Base-by-base conservation (phyloP, 805 yeast species). In the Saturnispora galanensis region DNA sequence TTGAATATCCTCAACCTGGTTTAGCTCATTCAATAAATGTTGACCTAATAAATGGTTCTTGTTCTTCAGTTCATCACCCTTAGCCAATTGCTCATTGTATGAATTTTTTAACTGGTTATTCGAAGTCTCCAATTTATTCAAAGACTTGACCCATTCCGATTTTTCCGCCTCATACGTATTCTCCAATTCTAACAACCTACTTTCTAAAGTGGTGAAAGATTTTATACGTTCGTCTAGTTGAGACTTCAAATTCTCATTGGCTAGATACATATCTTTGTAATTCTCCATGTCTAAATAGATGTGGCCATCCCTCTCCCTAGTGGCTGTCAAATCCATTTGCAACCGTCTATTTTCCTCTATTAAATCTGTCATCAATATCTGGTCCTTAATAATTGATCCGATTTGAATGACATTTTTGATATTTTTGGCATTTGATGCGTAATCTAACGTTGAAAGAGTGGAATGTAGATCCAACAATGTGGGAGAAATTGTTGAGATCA, bases 401-500 rank as follows among this genome's bases (percentile, higher is more conserved):
- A 68, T 57, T 50, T 73, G 79, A 4, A 79, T 79, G 26, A 68
- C 51, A 51, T 76, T 76, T 50, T 65, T 66, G 44, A 76, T 73
- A 48, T 67, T 70, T 50, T 76, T 76, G 6, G 80, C 81, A 51
- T 74, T 74, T 26, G 74, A 64, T 0, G 81, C 81, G 56, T 76
- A 76, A 40, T 74, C 76, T 33, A 76, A 57, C 0, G 81, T 75
- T 31, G 76, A 71, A 3, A 68, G 51, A 4, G 80, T 74, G 47
- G 76, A 77, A n/a, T 68, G 69, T 17, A 65, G 56, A 50, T 74
- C 76, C 17, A 64, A 47, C 29, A 62, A 58, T 5, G 77, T 69
- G 0, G 95, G 94, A 0, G 94, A 79, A 0, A 87, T 69, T 58
- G 94, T 86, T 16, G 93, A 93, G n/a, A 87, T 73, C 83, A 87